Base-by-base conservation (phyloP, 2,329 filamentous ascomycete species). In the Colletotrichum phormii region DNA sequence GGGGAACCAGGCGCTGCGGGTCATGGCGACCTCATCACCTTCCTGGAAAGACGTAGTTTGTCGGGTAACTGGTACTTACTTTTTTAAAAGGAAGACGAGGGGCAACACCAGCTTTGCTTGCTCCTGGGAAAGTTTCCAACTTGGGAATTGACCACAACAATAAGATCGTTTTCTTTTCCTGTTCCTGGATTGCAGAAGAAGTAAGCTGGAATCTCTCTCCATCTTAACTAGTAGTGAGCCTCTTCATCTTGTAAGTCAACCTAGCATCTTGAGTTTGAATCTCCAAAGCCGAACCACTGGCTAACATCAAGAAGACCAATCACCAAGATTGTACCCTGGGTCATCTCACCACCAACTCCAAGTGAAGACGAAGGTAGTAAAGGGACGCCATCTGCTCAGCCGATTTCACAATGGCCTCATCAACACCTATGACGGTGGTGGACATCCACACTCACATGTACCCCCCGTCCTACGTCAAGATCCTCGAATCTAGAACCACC, bases 391-490 rank as follows among this genome's bases (percentile, higher is more conserved):
- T 26, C 42, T 5, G 26, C 9, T 53, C 18, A 8, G 37, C 26
- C 31, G n/a, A 37, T 46, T 15, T 64, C 66, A 57, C 22, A 64
- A 86, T 86, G 84, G 76, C 79, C 18, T 79, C 81, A 24, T 75
- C 80, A 57, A 79, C 78, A 63, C 77, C 81, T 51, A 66, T 67
- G 67, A 82, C 80, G 67, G 84, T 92, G 64, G 91, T 92, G 69
- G 91, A 93, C 82, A 87, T 92, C 79, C 91, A 93, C 86, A 92
- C 90, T 2, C 90, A 93, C 82, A 91, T 93, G 87, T 93, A 92
- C 80, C 90, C 91, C 18, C 89, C 90, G 4, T 87, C 86, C 29
- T 92, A 92, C 77, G 86, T 92, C 77, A 79, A 85, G 73, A 87
- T 92, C 71, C 89, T 92, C 71, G 86, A 89, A 79, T 86, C 88